Base-by-base conservation (phyloP, 306 rosid genomes). In the Dalbergia cultrata region DNA sequence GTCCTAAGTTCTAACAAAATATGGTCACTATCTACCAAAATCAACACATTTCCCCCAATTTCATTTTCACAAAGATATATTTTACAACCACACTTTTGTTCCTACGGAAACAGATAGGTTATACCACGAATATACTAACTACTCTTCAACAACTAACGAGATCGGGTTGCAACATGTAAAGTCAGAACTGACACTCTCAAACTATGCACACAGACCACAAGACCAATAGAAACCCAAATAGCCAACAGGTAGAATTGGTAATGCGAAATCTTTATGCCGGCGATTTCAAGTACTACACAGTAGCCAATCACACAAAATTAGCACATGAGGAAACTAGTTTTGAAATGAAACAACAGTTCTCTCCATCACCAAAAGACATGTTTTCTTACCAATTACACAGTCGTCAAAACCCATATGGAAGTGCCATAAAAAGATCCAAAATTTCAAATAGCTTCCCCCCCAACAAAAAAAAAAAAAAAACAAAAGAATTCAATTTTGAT, bases 241-340 rank as follows among this genome's bases (percentile, higher is more conserved):
- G 31, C 67, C 57, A 66, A 66, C 33, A 5, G 33, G 13, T 45
- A 45, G 12, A 47, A 65, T 9, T n/a, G 72, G 35, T 47, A 13
- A 4, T 7, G 44, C 8, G 7, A 68, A 68, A n/a, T 33, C 59
- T 8, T 68, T 45, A 47, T 5, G 5, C 9, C n/a, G n/a, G 18
- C 5, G 45, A 16, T 26, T 52, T 8, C 7, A 69, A 69, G 2
- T 6, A 67, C n/a, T 52, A 16, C 66, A 62, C 81, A 76, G 39
- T 12, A 67, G 74, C 43, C 69, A 67, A 44, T 26, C 4, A 56
- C 75, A 57, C 13, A 77, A 44, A 68, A 62, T 9, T 12, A n/a
- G 34, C 8, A 34, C 72, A 43, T 8, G 43, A 39, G 57, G 1
- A 64, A 37, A 39, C 62, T 60, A 75, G 54, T 35, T 3, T 3